Evolutionary conservation across 2,329 filamentous ascomycete species (phyloP), one percentile per base, ranked within the genome.

Genomic region (Lasiodiplodia gonubiensis): DNA sequence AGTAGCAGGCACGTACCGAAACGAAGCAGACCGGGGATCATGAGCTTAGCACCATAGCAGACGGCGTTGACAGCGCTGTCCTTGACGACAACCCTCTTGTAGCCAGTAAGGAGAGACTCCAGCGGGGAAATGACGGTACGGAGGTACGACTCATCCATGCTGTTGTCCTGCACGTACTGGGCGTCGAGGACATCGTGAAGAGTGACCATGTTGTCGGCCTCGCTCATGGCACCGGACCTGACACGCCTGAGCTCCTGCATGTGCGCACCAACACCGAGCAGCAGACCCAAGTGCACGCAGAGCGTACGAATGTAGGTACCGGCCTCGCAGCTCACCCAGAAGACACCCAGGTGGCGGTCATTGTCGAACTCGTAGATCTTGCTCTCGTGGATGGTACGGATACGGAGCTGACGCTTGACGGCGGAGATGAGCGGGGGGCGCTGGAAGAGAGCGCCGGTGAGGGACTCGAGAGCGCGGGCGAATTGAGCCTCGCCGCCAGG

Each of bases 291-390:
- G 83, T 98, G 95, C 52, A 98, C 94, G 82, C 95, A 98, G 57
- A 99, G 89, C 46, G 95, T 99, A 85, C 95, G 92, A 80, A 99
- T 98, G 82, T 99, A 99, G 71, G 95, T 99, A 80, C 95, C 95
- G 68, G 93, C 95, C 83, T 99, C 95, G 82, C 95, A 99, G 83
- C 93, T 97, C 74, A 98, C 95, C 94, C 95, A 98, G 88, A 99
- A 99, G 67, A 98, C 94, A 81, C 92, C 95, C 46, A 99, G 88
- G 80, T 98, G 94, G 75, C 95, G 90, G 77, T 98, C 94, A 78
- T 99, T 98, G 85, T 99, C 95, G 79, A 98, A 99, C 85, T 99
- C 95, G 78, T 84, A 86, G 66, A 98, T 86, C 85, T 96, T 97
- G 88, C 91, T 96, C 83, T 98, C 93, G 85, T 98, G 92, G 74